Conservation (phyloP, 495 filamentous ascomycete species). For the Tuber brumale region DNA sequence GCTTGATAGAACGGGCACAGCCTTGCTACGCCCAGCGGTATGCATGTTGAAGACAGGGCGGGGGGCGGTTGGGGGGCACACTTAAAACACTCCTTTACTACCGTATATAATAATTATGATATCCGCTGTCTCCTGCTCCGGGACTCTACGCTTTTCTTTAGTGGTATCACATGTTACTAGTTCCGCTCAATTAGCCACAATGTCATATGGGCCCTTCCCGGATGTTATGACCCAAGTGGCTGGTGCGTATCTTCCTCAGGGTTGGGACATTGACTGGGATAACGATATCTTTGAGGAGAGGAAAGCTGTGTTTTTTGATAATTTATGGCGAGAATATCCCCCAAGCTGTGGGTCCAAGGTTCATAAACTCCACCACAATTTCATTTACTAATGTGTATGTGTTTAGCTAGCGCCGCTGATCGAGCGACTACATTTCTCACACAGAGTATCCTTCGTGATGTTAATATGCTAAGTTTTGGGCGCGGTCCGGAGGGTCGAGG, state of each 20-base stretch:
- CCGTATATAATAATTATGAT: background rate
- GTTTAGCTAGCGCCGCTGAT: background rate
- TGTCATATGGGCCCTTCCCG: background rate
- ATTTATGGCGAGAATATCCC: background rate
- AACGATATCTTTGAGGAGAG: background rate
- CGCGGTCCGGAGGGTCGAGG: too few species aligned
- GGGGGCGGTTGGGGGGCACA: background rate
- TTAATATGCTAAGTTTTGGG: background rate
- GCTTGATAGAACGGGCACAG: background rate
- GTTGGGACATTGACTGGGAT: background rate
- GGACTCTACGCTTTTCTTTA: background rate
- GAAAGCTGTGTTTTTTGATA: background rate
- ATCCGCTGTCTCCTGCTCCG: background rate
- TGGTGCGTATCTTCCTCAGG: background rate
- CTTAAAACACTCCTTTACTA: background rate
- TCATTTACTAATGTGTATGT: background rate
- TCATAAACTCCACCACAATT: background rate
- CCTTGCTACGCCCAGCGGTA: background rate
- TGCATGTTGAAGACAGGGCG: background rate
- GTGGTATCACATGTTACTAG: background rate
- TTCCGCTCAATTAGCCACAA: background rate
- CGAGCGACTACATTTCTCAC: background rate
- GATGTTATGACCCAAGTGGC: background rate
- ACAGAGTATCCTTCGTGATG: background rate
- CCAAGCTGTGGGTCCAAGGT: background rate